These are phyloP conservation scores for Leucoagaricus sp. DNA, from an alignment of 1,284 basidiomycete species.

Conservation along the genomic window DNA sequence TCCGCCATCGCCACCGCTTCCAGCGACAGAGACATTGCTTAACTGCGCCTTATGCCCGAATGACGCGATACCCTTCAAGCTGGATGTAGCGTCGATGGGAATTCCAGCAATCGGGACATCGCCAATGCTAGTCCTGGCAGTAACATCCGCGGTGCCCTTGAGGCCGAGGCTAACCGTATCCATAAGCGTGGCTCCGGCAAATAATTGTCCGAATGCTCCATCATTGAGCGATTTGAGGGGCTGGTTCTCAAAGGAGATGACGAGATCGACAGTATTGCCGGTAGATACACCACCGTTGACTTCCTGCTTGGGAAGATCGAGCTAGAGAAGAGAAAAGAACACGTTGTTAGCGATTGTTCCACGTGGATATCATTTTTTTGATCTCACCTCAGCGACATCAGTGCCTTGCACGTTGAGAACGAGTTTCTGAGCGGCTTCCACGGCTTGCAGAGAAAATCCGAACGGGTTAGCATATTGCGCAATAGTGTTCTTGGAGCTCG, in stretches of 20 bases:
- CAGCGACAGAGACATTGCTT: conserved; percentile 56
- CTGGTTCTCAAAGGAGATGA: conserved; percentile 57
- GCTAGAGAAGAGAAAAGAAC: conserved; percentile 44
- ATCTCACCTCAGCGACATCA: conserved; percentile 53
- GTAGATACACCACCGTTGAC: conserved; percentile 67
- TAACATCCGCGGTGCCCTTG: conserved; percentile 61
- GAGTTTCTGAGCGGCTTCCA: conserved; percentile 58
- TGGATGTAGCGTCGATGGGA: conserved; percentile 60
- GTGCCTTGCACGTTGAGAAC: conserved; percentile 48
- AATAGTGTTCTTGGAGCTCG: conserved; percentile 60
- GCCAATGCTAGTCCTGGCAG: conserved; percentile 66
- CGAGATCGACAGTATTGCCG: conserved; percentile 60
- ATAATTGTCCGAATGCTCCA: conserved; percentile 56
- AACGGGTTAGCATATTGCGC: conserved; percentile 79
- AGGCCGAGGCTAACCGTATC: conserved; percentile 49
- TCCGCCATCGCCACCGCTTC: conserved; percentile 60
- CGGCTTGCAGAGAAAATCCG: conserved; percentile 71
- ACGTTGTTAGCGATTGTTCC: conserved; percentile 2
- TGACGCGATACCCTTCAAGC: conserved; percentile 55
- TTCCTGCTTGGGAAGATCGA: conserved; percentile 53
- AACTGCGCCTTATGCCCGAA: conserved; percentile 54
- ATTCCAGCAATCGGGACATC: conserved; percentile 68
- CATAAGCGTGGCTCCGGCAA: conserved; percentile 59
- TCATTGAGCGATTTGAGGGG: conserved; percentile 59
- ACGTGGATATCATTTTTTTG: not conserved